phyloP scores from a whole-genome alignment of 1,139 yeast species.

The Lodderomyces orthopsilosis region DNA sequence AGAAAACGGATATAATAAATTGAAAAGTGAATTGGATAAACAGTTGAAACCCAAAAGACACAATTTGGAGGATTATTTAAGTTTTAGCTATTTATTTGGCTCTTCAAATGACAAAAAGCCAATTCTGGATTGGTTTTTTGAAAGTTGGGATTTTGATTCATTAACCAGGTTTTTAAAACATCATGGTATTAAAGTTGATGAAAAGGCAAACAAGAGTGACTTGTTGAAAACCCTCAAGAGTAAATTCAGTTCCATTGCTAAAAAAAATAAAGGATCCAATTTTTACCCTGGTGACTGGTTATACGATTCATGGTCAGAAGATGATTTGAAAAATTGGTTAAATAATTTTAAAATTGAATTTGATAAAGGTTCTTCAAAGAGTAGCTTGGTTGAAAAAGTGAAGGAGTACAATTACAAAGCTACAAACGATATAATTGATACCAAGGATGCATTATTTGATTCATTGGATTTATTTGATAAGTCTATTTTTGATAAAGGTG shows the following conservation, averaged over 20 bases:
- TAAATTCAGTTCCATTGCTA: conserved; percentile 36
- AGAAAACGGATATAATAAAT: conserved; percentile 13
- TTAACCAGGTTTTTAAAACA: conserved; percentile 35
- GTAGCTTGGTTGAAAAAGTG: conserved; percentile 41
- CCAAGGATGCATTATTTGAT: conserved; percentile 37
- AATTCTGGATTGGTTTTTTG: conserved; percentile 41
- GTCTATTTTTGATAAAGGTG: conserved; percentile 37
- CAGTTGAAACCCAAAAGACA: conserved; percentile 7
- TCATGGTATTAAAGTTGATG: conserved; percentile 24
- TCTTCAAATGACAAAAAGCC: conserved; percentile 7
- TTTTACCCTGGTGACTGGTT: conserved; percentile 51
- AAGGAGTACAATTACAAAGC: conserved; percentile 42
- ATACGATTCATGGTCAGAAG: conserved; percentile 44
- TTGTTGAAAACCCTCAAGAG: conserved; percentile 36
- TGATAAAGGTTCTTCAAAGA: conserved; percentile 31
- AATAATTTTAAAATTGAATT: conserved; percentile 42
- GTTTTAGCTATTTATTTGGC: conserved; percentile 12
- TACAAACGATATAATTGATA: conserved; percentile 30
- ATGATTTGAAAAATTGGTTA: conserved; percentile 47
- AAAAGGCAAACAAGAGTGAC: conserved; percentile 28
- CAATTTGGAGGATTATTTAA: conserved; percentile 19
- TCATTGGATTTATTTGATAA: conserved; percentile 32
- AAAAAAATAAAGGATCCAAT: conserved; percentile 36
- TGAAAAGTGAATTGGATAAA: conserved; percentile 8
- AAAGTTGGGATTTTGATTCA: conserved; percentile 43